Evolutionary conservation across 805 yeast species (phyloP).

Genomic region (Monosporozyma servazzii): DNA sequence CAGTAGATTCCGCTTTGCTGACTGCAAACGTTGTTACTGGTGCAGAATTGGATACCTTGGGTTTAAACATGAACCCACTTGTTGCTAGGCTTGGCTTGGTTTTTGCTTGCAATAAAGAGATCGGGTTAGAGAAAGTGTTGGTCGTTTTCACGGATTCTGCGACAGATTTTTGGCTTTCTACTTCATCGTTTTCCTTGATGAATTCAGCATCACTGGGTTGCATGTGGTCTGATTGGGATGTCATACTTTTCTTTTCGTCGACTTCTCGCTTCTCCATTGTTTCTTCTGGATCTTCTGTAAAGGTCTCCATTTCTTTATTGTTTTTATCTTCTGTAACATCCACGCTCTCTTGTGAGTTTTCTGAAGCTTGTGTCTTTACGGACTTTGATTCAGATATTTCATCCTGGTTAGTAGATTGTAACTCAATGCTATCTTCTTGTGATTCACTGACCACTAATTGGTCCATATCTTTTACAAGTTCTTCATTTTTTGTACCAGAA

Average conservation of each 20-base stretch:
- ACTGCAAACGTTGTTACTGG: constrained; percentile 14
- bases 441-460: neutral
- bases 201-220: neutral
- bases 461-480: neutral
- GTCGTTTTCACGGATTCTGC: neutral
- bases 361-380: constrained; percentile 15
- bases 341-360: constrained; percentile 25
- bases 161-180: neutral
- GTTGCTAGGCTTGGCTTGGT: neutral
- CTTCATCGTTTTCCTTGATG: neutral
- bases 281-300: neutral
- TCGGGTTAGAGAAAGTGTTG: neutral
- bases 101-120: neutral
- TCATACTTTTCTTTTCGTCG: neutral
- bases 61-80: constrained; percentile 1
- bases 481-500: neutral
- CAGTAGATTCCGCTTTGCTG: constrained; percentile 34
- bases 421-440: neutral
- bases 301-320: neutral
- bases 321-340: neutral
- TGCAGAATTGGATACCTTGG: constrained; percentile 26
- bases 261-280: neutral
- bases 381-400: neutral
- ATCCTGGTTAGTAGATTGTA: neutral
- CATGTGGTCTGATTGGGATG: neutral